These are phyloP conservation scores for Aspergillus niger DNA, from an alignment of 2,329 filamentous ascomycete species.

Conservation along the genomic window DNA sequence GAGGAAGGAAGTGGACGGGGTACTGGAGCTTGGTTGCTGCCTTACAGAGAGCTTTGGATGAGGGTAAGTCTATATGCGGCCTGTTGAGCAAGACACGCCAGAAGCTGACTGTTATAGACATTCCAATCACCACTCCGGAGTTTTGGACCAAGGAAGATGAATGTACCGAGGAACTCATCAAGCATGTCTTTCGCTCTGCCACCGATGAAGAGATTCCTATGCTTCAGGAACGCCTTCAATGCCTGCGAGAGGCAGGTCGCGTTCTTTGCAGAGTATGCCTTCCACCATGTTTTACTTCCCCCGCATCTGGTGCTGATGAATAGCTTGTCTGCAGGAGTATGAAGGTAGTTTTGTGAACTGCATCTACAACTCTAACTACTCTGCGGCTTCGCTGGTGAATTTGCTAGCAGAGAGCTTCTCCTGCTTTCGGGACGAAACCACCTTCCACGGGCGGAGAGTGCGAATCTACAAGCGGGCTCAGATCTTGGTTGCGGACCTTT, in stretches of 20 bases:
- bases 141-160: constrained; percentile 81
- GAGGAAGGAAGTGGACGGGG: constrained; percentile 80
- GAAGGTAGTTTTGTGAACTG: constrained; percentile 72
- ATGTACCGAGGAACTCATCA: constrained; percentile 73
- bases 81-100: not conserved
- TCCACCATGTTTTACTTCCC: not conserved
- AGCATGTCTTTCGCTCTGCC: constrained; percentile 79
- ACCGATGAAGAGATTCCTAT: constrained; percentile 87
- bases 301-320: constrained; percentile 10
- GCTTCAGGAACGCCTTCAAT: constrained; percentile 72
- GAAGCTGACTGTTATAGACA: constrained; percentile 54
- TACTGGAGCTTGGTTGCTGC: constrained; percentile 94
- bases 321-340: constrained; percentile 61
- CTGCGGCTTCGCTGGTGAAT: constrained; percentile 83
- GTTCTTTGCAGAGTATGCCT: constrained; percentile 71
- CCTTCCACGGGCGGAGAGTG: constrained; percentile 72
- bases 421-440: constrained; percentile 81
- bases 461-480: constrained; percentile 92
- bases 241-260: constrained; percentile 78
- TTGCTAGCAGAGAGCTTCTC: constrained; percentile 77
- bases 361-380: constrained; percentile 72
- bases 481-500: constrained; percentile 92
- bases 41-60: constrained; percentile 82
- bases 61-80: constrained; percentile 59
- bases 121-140: constrained; percentile 83